Percentiles rank a stretch among this genome's conserved stretches.
phyloP scores from a whole-genome alignment of 2,329 filamentous ascomycete genomes.

The Pseudogymnoascus sp. region DNA sequence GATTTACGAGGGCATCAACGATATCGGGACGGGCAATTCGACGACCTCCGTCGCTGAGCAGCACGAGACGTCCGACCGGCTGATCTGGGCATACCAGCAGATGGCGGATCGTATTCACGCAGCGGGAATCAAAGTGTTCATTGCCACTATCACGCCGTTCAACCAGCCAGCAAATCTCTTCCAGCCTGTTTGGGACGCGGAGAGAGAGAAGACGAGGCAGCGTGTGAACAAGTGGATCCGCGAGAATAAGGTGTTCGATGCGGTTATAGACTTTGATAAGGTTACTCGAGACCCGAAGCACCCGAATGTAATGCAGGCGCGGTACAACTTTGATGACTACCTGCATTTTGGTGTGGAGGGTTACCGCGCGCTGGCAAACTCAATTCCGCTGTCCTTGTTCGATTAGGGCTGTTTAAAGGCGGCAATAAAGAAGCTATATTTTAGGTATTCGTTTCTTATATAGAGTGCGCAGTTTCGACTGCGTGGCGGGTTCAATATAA shows the following conservation, averaged over 20 bases:
- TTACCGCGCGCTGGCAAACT: slow-evolving; percentile 46
- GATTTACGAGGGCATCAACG: slow-evolving; percentile 56
- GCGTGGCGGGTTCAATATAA: background rate
- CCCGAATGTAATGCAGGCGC: slow-evolving; percentile 35
- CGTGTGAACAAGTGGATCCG: slow-evolving; percentile 53
- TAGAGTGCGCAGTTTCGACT: background rate
- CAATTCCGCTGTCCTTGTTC: slow-evolving; percentile 46
- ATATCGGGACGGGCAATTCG: slow-evolving; percentile 45
- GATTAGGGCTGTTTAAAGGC: slow-evolving; percentile 13
- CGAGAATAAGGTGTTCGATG: slow-evolving; percentile 46
- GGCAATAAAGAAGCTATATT: background rate
- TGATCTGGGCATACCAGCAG: slow-evolving; percentile 49
- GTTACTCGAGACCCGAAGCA: slow-evolving; percentile 42
- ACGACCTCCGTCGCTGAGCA: slow-evolving; percentile 36
- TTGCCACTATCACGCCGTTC: slow-evolving; percentile 52
- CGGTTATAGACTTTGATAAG: slow-evolving; percentile 53
- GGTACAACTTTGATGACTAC: slow-evolving; percentile 51
- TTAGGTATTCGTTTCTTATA: background rate
- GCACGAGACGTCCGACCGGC: slow-evolving; percentile 34
- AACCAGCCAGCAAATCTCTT: slow-evolving; percentile 31
- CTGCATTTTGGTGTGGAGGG: slow-evolving; percentile 49
- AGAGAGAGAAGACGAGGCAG: slow-evolving; percentile 45
- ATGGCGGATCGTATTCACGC: slow-evolving; percentile 46
- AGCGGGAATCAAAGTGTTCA: slow-evolving; percentile 46
- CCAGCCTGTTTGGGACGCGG: slow-evolving; percentile 43